phyloP scores from a whole-genome alignment of 345 rosid species.

The Eutrema japonicum region DNA sequence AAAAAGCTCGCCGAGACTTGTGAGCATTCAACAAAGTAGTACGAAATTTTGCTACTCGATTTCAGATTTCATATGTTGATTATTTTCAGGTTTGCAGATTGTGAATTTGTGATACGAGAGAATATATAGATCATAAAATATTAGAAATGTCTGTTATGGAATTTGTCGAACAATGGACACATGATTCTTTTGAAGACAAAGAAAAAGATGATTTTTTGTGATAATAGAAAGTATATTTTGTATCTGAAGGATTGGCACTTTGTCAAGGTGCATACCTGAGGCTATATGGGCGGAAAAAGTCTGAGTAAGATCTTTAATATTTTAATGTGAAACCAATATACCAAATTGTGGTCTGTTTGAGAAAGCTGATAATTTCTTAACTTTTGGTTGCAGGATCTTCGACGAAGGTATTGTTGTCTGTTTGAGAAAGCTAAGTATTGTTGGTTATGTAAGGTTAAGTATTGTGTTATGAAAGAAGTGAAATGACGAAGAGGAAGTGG shows the following conservation, averaged over 20 bases:
- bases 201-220: neutral
- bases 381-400: constrained; percentile 73
- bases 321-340: too few species aligned
- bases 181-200: constrained; percentile 21
- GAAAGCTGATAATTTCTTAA: constrained; percentile 24
- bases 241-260: constrained; percentile 98
- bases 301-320: constrained; percentile 22
- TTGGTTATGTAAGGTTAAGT: too few species aligned
- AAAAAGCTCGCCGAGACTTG: too few species aligned
- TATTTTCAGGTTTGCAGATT: constrained; percentile 67
- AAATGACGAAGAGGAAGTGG: too few species aligned
- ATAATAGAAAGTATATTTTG: constrained; percentile 49
- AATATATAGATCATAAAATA: constrained; percentile 84
- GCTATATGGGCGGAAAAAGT: constrained; percentile 98
- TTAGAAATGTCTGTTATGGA: constrained; percentile 74
- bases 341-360: constrained; percentile 24
- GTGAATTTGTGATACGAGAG: constrained; percentile 83
- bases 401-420: too few species aligned
- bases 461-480: too few species aligned
- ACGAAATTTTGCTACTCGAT: too few species aligned
- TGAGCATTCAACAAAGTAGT: too few species aligned
- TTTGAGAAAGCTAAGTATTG: too few species aligned
- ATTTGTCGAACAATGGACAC: constrained; percentile 62
- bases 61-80: too few species aligned
- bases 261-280: constrained; percentile 75